Conservation (phyloP, 2,329 filamentous ascomycete genomes). For the Dactylellina sp. region DNA sequence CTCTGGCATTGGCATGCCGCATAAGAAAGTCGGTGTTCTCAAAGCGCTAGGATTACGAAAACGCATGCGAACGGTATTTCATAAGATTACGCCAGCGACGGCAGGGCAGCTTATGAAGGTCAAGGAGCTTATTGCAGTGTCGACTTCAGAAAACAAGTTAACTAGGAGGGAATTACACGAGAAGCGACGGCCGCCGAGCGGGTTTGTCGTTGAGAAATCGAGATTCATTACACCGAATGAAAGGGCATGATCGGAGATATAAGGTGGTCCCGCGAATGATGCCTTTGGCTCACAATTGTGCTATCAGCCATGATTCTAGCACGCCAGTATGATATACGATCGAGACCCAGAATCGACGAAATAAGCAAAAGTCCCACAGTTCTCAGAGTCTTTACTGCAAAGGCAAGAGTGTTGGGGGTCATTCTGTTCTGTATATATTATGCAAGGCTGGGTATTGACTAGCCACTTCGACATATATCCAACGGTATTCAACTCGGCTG, state of each 20-base stretch:
- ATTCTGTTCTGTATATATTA: too few species aligned
- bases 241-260: background rate
- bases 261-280: too few species aligned
- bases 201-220: constrained; percentile 80
- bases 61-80: constrained; percentile 87
- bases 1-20: constrained; percentile 86
- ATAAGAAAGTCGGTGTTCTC: constrained; percentile 82
- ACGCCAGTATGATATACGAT: too few species aligned
- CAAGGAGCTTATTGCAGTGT: constrained; percentile 87
- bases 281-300: too few species aligned
- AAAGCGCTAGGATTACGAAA: constrained; percentile 85
- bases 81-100: constrained; percentile 81
- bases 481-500: too few species aligned
- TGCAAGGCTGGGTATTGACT: too few species aligned
- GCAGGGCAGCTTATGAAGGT: constrained; percentile 94
- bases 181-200: constrained; percentile 78
- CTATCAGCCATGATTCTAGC: too few species aligned
- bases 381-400: too few species aligned
- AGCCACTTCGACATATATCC: too few species aligned
- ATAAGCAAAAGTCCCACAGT: too few species aligned
- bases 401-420: too few species aligned
- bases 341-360: too few species aligned
- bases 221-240: constrained; percentile 32
- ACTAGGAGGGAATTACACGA: constrained; percentile 77
- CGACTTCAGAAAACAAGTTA: constrained; percentile 77